Conservation (phyloP, 805 yeast genomes). For the Candida tallmaniae region DNA sequence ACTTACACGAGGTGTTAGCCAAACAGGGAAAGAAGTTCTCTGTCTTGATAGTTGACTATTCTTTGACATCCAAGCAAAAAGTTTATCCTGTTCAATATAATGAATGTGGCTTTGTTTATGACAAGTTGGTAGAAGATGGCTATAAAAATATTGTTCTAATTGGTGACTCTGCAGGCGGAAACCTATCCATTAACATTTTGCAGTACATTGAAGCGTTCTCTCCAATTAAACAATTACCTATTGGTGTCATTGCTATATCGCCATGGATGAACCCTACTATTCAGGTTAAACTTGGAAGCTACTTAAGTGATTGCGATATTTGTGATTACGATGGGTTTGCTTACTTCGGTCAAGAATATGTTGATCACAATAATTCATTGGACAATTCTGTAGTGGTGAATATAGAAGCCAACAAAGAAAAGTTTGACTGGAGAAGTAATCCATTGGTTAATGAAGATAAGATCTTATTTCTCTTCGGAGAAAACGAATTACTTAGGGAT, state of each 20-base stretch:
- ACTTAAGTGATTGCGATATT: conserved; percentile 7
- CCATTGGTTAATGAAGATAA: conserved; percentile 14
- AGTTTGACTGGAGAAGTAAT: conserved; percentile 13
- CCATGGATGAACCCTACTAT: conserved; percentile 30
- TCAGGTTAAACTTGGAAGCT: conserved; percentile 11
- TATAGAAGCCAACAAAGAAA: conserved; percentile 16
- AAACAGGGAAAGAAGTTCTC: conserved; percentile 13
- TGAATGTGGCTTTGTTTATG: conserved; percentile 24
- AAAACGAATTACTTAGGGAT: conserved; percentile 25
- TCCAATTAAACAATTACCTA: conserved; percentile 24
- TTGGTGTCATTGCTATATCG: conserved; percentile 19
- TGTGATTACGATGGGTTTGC: not conserved
- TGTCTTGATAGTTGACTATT: conserved; percentile 25
- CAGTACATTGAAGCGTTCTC: conserved; percentile 12
- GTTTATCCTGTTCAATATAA: conserved; percentile 25
- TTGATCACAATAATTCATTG: conserved; percentile 24
- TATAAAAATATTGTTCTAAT: conserved; percentile 23
- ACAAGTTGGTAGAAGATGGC: conserved; percentile 16
- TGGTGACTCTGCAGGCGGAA: conserved; percentile 41
- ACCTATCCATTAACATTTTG: conserved; percentile 16
- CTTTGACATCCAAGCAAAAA: conserved; percentile 22
- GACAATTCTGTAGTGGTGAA: conserved; percentile 25
- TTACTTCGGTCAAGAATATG: conserved; percentile 7
- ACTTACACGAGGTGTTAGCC: conserved; percentile 1
- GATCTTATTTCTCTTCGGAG: conserved; percentile 22